Conservation (phyloP, 495 filamentous ascomycete genomes). For the Aspergillus conjunctus region DNA sequence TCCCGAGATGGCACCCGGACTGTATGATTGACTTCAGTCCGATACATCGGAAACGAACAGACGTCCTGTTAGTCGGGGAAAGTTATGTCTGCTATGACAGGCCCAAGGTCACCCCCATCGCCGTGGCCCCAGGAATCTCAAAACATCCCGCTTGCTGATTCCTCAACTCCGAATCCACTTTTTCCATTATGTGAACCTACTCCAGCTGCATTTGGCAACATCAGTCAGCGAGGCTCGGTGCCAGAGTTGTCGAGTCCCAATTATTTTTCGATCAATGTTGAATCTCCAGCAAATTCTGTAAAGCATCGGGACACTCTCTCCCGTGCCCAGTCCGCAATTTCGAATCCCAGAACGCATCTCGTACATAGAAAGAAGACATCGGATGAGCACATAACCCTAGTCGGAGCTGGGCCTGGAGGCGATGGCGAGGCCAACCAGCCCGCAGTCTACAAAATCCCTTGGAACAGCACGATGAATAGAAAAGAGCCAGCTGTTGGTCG, state of each 20-base stretch:
- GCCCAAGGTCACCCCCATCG: slow-evolving; percentile 49
- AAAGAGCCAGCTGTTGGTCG: neutral
- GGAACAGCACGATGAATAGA: slow-evolving; percentile 20
- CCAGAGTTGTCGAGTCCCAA: slow-evolving; percentile 64
- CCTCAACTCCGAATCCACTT: slow-evolving; percentile 31
- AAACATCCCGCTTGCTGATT: slow-evolving; percentile 30
- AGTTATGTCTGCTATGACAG: slow-evolving; percentile 45
- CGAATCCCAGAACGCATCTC: slow-evolving; percentile 68
- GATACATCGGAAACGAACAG: slow-evolving; percentile 16
- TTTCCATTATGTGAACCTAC: slow-evolving; percentile 34
- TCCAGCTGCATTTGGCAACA: slow-evolving; percentile 48
- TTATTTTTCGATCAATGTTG: slow-evolving; percentile 77
- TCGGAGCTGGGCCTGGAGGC: slow-evolving; percentile 36
- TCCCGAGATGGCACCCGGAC: slow-evolving; percentile 26
- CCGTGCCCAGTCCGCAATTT: slow-evolving; percentile 65
- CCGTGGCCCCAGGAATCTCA: slow-evolving; percentile 46
- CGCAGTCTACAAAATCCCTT: slow-evolving; percentile 24
- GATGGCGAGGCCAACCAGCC: slow-evolving; percentile 30
- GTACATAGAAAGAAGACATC: slow-evolving; percentile 75
- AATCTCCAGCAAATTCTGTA: slow-evolving; percentile 58
- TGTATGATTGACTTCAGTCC: slow-evolving; percentile 12
- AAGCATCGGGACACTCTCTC: slow-evolving; percentile 74
- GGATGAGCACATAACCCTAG: slow-evolving; percentile 65
- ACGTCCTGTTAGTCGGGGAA: slow-evolving; percentile 15
- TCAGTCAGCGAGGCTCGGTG: slow-evolving; percentile 42